Conservation (phyloP, 768 basidiomycete genomes). For the Saitozyma sp. region DNA sequence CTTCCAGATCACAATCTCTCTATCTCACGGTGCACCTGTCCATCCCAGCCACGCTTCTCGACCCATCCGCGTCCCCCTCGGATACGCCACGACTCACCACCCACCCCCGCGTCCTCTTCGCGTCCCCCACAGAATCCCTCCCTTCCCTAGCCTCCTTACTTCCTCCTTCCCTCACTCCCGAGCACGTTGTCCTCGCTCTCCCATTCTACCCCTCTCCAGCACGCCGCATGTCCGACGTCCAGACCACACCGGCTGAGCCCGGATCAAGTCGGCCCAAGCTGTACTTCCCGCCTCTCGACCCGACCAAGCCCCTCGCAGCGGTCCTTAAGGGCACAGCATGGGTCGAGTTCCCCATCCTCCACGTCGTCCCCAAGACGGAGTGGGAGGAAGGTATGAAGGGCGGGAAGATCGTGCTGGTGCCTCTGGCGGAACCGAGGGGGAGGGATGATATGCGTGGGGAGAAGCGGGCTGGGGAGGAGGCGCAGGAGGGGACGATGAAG, state of each 20-base stretch:
- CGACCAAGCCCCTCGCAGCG: slow-evolving; percentile 56
- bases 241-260: not conserved
- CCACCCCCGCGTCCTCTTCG: slow-evolving; percentile 60
- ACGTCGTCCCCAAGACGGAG: slow-evolving; percentile 65
- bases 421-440: slow-evolving; percentile 45
- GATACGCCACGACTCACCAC: slow-evolving; percentile 23
- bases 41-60: slow-evolving; percentile 18
- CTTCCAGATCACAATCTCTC: slow-evolving; percentile 10
- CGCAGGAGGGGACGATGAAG: not conserved
- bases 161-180: not conserved
- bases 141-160: slow-evolving; percentile 21
- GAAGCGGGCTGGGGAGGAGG: slow-evolving; percentile 13
- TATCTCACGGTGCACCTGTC: slow-evolving; percentile 53
- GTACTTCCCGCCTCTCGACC: slow-evolving; percentile 64
- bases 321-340: slow-evolving; percentile 66
- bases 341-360: slow-evolving; percentile 80
- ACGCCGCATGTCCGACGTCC: slow-evolving; percentile 13
- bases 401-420: slow-evolving; percentile 56
- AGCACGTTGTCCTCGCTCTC: slow-evolving; percentile 23
- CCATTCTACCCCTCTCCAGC: slow-evolving; percentile 38
- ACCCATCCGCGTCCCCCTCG: slow-evolving; percentile 52
- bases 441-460: slow-evolving; percentile 9
- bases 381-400: slow-evolving; percentile 68
- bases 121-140: slow-evolving; percentile 52
- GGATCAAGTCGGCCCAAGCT: slow-evolving; percentile 3